A percentile compares a stretch with the other conserved stretches of the same genome.
phyloP scores from a whole-genome alignment of 2,329 filamentous ascomycete species.

The Claviceps spartinae region DNA sequence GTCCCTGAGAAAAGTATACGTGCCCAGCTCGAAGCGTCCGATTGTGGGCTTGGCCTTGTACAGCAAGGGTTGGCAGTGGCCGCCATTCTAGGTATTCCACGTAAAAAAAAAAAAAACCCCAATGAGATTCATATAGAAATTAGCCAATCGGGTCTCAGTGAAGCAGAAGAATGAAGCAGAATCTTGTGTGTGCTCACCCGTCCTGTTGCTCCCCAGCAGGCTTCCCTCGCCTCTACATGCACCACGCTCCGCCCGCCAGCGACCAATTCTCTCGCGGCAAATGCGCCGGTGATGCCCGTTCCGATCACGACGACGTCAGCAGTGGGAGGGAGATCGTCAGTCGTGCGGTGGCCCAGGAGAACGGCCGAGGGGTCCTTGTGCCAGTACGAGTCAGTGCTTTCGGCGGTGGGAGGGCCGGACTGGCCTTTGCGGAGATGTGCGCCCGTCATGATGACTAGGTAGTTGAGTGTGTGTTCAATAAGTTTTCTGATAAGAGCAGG shows the following conservation, averaged over 20 bases:
- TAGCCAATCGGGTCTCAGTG: too few relatives aligned
- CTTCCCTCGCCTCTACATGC: conserved; percentile 66
- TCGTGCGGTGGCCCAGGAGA: conserved; percentile 56
- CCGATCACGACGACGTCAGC: conserved; percentile 62
- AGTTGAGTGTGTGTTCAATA: not conserved
- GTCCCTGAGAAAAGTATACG: conserved; percentile 44
- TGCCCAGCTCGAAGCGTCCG: conserved; percentile 58
- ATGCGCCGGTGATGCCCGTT: conserved; percentile 63
- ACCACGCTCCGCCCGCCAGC: conserved; percentile 42
- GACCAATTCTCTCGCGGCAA: conserved; percentile 51
- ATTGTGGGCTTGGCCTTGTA: conserved; percentile 48
- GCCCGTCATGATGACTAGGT: conserved; percentile 17
- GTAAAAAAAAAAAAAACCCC: not conserved
- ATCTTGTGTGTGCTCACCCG: conserved; percentile 36
- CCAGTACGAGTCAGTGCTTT: conserved; percentile 59
- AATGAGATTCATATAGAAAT: too few relatives aligned
- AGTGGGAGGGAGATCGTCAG: conserved; percentile 42
- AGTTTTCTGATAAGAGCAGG: not conserved
- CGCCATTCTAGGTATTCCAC: conserved; percentile 39
- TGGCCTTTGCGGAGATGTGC: conserved; percentile 20
- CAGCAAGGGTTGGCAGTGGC: conserved; percentile 61
- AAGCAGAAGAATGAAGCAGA: too few relatives aligned
- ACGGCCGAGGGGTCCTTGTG: conserved; percentile 51
- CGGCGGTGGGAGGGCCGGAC: conserved; percentile 44
- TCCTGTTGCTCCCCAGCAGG: conserved; percentile 75